Conservation (phyloP, 768 basidiomycete species). For the Leccinum variicolor region DNA sequence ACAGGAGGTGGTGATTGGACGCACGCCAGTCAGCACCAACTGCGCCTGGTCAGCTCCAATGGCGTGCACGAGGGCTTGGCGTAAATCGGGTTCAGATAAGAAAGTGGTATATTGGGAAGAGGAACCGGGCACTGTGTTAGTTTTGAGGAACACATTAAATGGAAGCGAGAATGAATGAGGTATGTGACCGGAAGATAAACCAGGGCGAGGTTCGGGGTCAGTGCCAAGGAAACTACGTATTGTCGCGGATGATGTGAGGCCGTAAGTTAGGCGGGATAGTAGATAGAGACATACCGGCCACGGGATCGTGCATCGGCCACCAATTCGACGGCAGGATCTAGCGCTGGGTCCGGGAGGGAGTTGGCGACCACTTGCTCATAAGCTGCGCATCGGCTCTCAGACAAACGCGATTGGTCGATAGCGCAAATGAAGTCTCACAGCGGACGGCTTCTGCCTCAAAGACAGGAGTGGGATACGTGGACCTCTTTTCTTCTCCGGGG, state of each 20-base stretch:
- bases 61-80: slow-evolving; percentile 54
- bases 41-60: slow-evolving; percentile 57
- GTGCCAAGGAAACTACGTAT: slow-evolving; percentile 66
- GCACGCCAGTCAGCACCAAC: slow-evolving; percentile 57
- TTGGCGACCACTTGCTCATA: slow-evolving; percentile 83
- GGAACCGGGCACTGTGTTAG: slow-evolving; percentile 31
- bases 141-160: slow-evolving; percentile 68
- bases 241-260: slow-evolving; percentile 6
- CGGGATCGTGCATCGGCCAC: slow-evolving; percentile 85
- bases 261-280: neutral
- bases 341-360: slow-evolving; percentile 44
- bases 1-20: slow-evolving; percentile 71
- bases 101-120: slow-evolving; percentile 56
- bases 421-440: slow-evolving; percentile 32
- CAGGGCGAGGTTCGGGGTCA: slow-evolving; percentile 86
- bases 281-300: slow-evolving; percentile 56
- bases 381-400: slow-evolving; percentile 39
- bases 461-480: slow-evolving; percentile 50
- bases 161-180: slow-evolving; percentile 83
- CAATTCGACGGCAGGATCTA: slow-evolving; percentile 50
- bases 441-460: slow-evolving; percentile 50
- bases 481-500: slow-evolving; percentile 19
- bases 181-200: slow-evolving; percentile 89
- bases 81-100: slow-evolving; percentile 55
- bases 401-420: slow-evolving; percentile 30